Evolutionary conservation across 1,284 basidiomycete genomes (phyloP), one percentile per base, ranked within the genome.

Genomic region (Microbotryomycetes sp.): DNA sequence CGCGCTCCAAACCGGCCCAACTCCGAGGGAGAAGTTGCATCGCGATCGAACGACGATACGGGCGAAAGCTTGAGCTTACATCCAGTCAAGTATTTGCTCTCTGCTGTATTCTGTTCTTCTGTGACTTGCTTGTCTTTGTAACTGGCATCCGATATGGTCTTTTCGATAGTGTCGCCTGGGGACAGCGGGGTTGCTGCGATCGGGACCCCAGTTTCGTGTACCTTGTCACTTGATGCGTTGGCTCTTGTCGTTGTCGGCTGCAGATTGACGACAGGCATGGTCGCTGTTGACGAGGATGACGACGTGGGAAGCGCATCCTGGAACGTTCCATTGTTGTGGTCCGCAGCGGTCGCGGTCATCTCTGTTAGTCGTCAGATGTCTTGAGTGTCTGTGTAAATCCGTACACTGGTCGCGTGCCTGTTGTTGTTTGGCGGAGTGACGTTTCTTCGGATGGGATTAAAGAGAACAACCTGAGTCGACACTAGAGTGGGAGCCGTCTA

Each of bases 51-150:
- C 7, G 23, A 26, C 14, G 47, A 26, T 22, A 49, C 14, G 3
- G 12, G 12, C 7, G 23, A 49, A 47, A 7, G 5, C 12, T 23
- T n/a, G 32, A 42, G 57, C 63, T 53, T 42, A 65, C 66, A 47
- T 22, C 66, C 63, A 0, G 32, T 63, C 22, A 67, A 32, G 58
- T 61, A 61, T 49, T 59, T 63, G 28, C 28, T 32, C 15, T 64
- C 60, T 22, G 12, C 30, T n/a, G 30, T 25, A n/a, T 19, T 52
- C 50, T 30, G 25, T 30, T 29, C 26, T 28, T 52, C 50, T 15
- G n/a, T 52, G 50, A 19, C 36, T 42, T 42, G 36, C n/a, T 42
- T 19, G 36, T 42, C 36, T 42, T 42, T 42, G 36, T 19, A 12
- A 19, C 36, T 42, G 36, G 12, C 36, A 9, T 12, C 36, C 9